Percentiles rank a stretch among this genome's conserved stretches.
These are phyloP conservation scores for Fusarium albidum DNA, from an alignment of 2,329 filamentous ascomycete species.

Conservation along the genomic window DNA sequence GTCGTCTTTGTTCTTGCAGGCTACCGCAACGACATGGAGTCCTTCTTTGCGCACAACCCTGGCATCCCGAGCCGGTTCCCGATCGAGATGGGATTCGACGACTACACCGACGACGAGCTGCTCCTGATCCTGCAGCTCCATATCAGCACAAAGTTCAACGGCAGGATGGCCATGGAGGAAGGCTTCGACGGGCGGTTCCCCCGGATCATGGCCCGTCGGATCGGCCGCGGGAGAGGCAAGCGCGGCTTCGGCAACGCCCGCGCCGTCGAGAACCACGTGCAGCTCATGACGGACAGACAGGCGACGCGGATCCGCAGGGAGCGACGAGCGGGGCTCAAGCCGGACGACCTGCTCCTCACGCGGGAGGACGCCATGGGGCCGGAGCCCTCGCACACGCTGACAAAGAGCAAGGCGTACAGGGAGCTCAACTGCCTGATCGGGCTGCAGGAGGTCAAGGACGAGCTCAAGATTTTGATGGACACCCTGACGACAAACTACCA, in stretches of 20 bases:
- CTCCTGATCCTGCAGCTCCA: constrained; percentile 65
- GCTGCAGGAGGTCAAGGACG: constrained; percentile 67
- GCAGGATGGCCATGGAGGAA: constrained; percentile 66
- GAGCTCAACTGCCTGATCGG: constrained; percentile 68
- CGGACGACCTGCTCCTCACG: constrained; percentile 67
- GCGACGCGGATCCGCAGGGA: constrained; percentile 61
- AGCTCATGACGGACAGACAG: constrained; percentile 65
- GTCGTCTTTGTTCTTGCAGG: constrained; percentile 78
- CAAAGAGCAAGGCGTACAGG: constrained; percentile 62
- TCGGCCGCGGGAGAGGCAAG: constrained; percentile 68
- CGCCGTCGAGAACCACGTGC: constrained; percentile 69
- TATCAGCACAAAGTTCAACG: constrained; percentile 62
- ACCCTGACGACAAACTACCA: constrained; percentile 70
- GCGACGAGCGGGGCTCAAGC: constrained; percentile 47
- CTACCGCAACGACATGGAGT: constrained; percentile 78
- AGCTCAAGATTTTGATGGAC: constrained; percentile 66
- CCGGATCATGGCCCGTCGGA: constrained; percentile 67
- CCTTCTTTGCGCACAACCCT: constrained; percentile 77
- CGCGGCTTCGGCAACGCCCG: constrained; percentile 79
- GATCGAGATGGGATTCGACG: constrained; percentile 69
- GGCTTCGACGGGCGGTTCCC: constrained; percentile 68
- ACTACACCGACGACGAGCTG: constrained; percentile 74
- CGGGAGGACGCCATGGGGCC: constrained; percentile 78
- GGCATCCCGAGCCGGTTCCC: constrained; percentile 77
- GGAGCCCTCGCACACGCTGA: constrained; percentile 64